phyloP scores from a whole-genome alignment of 1,284 basidiomycete genomes.

The Xerocomus cyaneibrunnescens region DNA sequence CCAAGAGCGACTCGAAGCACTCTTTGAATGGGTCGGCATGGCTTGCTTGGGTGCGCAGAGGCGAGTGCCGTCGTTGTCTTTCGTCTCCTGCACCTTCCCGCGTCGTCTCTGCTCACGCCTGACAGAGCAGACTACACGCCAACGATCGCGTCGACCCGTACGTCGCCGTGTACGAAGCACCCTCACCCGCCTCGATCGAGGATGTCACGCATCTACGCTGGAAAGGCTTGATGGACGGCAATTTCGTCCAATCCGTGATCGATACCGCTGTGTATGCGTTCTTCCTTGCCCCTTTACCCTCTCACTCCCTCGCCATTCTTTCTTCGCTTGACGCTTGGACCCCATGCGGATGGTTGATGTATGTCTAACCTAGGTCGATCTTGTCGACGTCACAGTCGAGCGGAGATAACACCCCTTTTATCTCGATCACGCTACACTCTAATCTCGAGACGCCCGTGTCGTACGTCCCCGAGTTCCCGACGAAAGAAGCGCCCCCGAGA shows the following conservation, averaged over 20 bases:
- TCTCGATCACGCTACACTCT: slow-evolving; percentile 29
- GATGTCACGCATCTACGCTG: slow-evolving; percentile 53
- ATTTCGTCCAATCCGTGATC: slow-evolving; percentile 52
- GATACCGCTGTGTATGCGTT: slow-evolving; percentile 40
- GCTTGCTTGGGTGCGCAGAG: slow-evolving; percentile 47
- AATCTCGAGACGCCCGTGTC: slow-evolving; percentile 44
- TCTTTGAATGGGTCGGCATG: slow-evolving; percentile 74
- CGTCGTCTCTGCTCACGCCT: not conserved
- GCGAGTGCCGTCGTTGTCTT: slow-evolving; percentile 10
- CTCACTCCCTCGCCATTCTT: not conserved
- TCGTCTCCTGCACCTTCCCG: too few relatives aligned
- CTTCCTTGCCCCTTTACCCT: not conserved
- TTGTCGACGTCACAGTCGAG: slow-evolving; percentile 6
- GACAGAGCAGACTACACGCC: slow-evolving; percentile 36
- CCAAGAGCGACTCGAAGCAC: slow-evolving; percentile 41
- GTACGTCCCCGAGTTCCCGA: slow-evolving; percentile 39
- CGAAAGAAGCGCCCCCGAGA: slow-evolving; percentile 34
- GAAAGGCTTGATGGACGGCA: slow-evolving; percentile 53
- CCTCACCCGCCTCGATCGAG: slow-evolving; percentile 41
- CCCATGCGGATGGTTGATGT: slow-evolving; percentile 1
- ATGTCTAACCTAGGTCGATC: slow-evolving; percentile 15
- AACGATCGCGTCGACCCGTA: slow-evolving; percentile 47
- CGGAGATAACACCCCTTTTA: slow-evolving; percentile 9
- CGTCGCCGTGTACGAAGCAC: slow-evolving; percentile 42
- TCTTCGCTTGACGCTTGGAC: not conserved